Conservation (phyloP, 441 rosid species). For the Bruguiera hainesii region DNA sequence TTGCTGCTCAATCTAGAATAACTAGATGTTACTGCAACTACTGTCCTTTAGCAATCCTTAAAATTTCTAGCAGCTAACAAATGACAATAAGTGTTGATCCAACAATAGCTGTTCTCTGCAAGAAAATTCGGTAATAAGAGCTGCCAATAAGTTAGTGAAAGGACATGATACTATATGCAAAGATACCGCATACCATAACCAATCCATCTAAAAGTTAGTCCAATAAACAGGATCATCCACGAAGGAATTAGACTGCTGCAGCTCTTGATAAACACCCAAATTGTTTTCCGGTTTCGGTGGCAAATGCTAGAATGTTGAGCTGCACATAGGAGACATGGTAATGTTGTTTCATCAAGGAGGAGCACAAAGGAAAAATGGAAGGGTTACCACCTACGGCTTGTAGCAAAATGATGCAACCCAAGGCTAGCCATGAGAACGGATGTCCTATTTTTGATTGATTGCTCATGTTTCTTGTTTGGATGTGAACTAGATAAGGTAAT, state of each 20-base stretch:
- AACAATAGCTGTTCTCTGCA: slow-evolving; percentile 23
- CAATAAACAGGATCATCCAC: slow-evolving; percentile 24
- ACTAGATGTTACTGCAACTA: slow-evolving; percentile 21
- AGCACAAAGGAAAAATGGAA: slow-evolving; percentile 16
- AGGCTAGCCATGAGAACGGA: slow-evolving; percentile 21
- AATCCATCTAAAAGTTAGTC: slow-evolving; percentile 23
- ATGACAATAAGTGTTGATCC: slow-evolving; percentile 34
- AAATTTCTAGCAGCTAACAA: slow-evolving; percentile 24
- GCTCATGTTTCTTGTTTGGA: slow-evolving; percentile 18
- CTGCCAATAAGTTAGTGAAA: slow-evolving; percentile 23
- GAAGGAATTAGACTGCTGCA: slow-evolving; percentile 27
- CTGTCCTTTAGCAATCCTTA: slow-evolving; percentile 9
- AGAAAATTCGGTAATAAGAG: slow-evolving; percentile 25
- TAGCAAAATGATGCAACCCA: slow-evolving; percentile 25
- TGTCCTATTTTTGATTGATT: slow-evolving; percentile 3
- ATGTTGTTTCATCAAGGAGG: slow-evolving; percentile 8
- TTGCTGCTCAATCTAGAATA: slow-evolving; percentile 26
- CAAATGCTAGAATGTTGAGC: slow-evolving; percentile 28
- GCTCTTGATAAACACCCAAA: slow-evolving; percentile 22
- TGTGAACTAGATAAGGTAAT: slow-evolving; percentile 11
- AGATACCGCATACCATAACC: slow-evolving; percentile 37
- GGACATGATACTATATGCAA: slow-evolving; percentile 10
- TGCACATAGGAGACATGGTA: slow-evolving; percentile 27
- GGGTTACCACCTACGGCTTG: slow-evolving; percentile 24
- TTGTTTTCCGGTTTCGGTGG: slow-evolving; percentile 31